Conservation (phyloP, 202 grass and related monocot genomes). For the Setaria italica region DNA sequence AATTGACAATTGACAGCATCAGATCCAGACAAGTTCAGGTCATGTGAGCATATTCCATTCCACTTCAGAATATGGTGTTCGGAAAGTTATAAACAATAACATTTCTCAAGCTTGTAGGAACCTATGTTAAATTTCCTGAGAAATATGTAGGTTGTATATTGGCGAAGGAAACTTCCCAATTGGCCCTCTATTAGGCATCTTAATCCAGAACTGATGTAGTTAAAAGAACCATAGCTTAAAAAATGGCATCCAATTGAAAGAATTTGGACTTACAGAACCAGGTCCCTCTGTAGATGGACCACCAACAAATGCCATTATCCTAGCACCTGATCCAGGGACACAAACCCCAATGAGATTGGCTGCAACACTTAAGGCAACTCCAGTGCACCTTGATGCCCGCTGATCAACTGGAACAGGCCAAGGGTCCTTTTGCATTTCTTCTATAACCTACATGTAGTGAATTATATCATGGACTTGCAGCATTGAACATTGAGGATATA, state of each 20-base stretch:
- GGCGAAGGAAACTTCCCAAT: slow-evolving; percentile 10
- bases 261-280: slow-evolving; percentile 74
- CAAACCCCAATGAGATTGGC: slow-evolving; percentile 83
- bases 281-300: slow-evolving; percentile 90
- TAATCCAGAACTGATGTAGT: neutral
- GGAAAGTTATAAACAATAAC: neutral
- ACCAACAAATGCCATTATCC: slow-evolving; percentile 98
- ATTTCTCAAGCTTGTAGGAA: slow-evolving; percentile 20
- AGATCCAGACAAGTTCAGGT: neutral
- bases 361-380: slow-evolving; percentile 85
- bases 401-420: slow-evolving; percentile 85
- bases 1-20: neutral
- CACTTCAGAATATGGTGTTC: neutral
- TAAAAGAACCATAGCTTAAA: slow-evolving; percentile 36
- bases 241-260: slow-evolving; percentile 19
- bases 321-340: slow-evolving; percentile 94
- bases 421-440: slow-evolving; percentile 88
- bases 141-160: slow-evolving; percentile 5
- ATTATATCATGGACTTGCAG: slow-evolving; percentile 32
- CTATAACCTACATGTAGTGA: slow-evolving; percentile 72
- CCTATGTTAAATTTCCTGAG: slow-evolving; percentile 1
- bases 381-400: slow-evolving; percentile 84
- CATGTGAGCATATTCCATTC: neutral
- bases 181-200: slow-evolving; percentile 24
- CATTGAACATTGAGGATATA: slow-evolving; percentile 2